Evolutionary conservation across 257 asterid genomes (phyloP).

Genomic region (Jasminum sambac): DNA sequence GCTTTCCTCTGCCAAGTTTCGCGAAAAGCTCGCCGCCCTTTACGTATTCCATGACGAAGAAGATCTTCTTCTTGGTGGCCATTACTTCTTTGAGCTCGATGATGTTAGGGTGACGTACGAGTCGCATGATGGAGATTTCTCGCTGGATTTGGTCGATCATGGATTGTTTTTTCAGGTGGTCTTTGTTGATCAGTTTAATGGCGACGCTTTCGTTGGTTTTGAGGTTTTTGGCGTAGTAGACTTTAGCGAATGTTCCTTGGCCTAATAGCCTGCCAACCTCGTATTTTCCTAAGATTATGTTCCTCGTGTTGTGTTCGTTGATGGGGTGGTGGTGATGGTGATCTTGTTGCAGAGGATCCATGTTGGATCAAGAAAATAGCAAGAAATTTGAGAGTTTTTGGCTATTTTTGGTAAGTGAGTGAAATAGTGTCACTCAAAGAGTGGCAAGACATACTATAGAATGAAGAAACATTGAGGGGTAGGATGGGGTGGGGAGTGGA

Average conservation of each 20-base stretch:
- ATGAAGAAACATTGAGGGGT: not conserved
- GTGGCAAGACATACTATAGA: not conserved
- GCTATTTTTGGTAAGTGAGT: not conserved
- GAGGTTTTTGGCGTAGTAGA: slow-evolving; percentile 61
- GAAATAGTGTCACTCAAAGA: not conserved
- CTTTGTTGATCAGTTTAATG: slow-evolving; percentile 67
- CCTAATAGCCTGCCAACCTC: slow-evolving; percentile 77
- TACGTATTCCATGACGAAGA: slow-evolving; percentile 72
- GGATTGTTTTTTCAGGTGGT: slow-evolving; percentile 52
- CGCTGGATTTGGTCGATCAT: slow-evolving; percentile 65
- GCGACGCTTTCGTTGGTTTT: slow-evolving; percentile 66
- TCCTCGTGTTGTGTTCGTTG: slow-evolving; percentile 20
- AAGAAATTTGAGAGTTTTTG: not conserved
- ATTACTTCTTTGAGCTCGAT: slow-evolving; percentile 75
- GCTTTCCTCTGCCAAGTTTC: slow-evolving; percentile 49
- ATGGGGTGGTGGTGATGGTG: slow-evolving; percentile 16
- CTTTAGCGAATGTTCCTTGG: slow-evolving; percentile 82
- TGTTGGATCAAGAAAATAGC: not conserved
- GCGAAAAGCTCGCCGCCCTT: slow-evolving; percentile 85
- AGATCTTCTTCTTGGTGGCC: slow-evolving; percentile 78
- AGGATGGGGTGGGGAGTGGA: not conserved
- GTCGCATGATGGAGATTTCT: slow-evolving; percentile 71
- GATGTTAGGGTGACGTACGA: slow-evolving; percentile 80
- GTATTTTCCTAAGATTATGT: slow-evolving; percentile 61
- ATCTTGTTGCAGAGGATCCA: slow-evolving; percentile 10